Percentiles rank a stretch among this genome's conserved stretches.
These are phyloP conservation scores for Rhodotorula glutinis DNA, from an alignment of 1,284 basidiomycete species.

Conservation along the genomic window DNA sequence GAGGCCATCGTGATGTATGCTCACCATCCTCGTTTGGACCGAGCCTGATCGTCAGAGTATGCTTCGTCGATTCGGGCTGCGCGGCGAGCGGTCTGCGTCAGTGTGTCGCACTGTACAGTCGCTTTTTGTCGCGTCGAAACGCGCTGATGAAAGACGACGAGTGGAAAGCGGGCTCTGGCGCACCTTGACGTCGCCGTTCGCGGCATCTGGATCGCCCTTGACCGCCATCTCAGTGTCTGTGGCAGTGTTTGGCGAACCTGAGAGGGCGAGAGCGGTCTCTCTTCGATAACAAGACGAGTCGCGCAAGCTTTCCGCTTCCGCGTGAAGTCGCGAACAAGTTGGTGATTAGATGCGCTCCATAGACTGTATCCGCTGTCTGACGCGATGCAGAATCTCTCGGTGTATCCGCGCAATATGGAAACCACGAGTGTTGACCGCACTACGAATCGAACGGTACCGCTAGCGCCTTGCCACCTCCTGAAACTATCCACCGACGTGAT, in stretches of 20 bases:
- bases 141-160: neutral
- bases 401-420: too few relatives aligned
- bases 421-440: too few relatives aligned
- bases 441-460: too few relatives aligned
- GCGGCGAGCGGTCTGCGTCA: neutral
- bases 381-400: too few relatives aligned
- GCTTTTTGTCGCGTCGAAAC: neutral
- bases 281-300: too few relatives aligned
- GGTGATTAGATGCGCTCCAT: too few relatives aligned
- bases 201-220: constrained; percentile 3
- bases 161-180: neutral
- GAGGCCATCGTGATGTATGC: neutral
- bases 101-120: neutral
- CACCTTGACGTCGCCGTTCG: neutral
- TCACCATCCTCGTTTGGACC: neutral
- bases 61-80: constrained; percentile 4
- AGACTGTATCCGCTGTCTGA: too few relatives aligned
- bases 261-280: too few relatives aligned
- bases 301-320: too few relatives aligned
- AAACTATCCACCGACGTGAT: too few relatives aligned
- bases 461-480: too few relatives aligned
- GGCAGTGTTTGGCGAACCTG: neutral
- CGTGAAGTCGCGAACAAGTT: too few relatives aligned
- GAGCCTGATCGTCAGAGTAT: neutral
- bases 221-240: neutral